Evolutionary conservation across 139 green algal genomes (phyloP).

Genomic region (Chlamydomonas sphaeroides): DNA sequence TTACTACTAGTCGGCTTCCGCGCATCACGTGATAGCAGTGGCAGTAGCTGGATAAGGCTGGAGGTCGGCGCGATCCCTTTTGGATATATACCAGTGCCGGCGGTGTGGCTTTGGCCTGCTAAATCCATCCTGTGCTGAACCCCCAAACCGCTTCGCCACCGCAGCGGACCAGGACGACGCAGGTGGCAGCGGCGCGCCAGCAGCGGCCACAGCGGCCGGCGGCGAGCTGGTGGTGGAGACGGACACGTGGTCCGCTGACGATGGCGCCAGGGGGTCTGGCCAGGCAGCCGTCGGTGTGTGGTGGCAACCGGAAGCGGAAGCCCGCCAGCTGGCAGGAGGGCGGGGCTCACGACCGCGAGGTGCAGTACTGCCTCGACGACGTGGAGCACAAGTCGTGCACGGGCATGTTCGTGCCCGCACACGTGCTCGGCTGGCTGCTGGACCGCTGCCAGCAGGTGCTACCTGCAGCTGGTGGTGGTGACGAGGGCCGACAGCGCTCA

Average conservation of each 20-base stretch:
- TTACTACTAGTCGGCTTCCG: too few relatives aligned
- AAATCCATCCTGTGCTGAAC: neutral
- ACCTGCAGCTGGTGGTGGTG: neutral
- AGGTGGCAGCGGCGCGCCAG: neutral
- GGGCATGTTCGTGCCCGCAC: constrained; percentile 2
- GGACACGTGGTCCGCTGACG: constrained; percentile 11
- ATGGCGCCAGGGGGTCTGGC: neutral
- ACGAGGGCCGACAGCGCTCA: too few relatives aligned
- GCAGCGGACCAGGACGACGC: neutral
- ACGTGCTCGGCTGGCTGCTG: constrained; percentile 12
- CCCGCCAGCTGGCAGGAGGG: neutral
- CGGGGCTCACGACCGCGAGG: neutral
- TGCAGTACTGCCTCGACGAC: constrained; percentile 2
- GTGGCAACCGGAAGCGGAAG: constrained; percentile 1
- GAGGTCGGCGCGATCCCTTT: too few relatives aligned
- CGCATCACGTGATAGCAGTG: neutral
- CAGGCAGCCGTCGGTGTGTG: neutral
- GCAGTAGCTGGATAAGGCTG: too few relatives aligned
- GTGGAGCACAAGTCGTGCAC: constrained; percentile 5
- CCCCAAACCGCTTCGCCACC: neutral
- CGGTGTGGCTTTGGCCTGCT: neutral
- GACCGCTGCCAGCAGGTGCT: neutral
- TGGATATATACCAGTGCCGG: neutral
- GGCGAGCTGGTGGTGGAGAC: neutral
- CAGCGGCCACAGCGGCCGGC: neutral